A percentile compares a stretch with the other conserved stretches of the same genome.
phyloP scores from a whole-genome alignment of 2,329 filamentous ascomycete species.

The Stylonectria norvegica region DNA sequence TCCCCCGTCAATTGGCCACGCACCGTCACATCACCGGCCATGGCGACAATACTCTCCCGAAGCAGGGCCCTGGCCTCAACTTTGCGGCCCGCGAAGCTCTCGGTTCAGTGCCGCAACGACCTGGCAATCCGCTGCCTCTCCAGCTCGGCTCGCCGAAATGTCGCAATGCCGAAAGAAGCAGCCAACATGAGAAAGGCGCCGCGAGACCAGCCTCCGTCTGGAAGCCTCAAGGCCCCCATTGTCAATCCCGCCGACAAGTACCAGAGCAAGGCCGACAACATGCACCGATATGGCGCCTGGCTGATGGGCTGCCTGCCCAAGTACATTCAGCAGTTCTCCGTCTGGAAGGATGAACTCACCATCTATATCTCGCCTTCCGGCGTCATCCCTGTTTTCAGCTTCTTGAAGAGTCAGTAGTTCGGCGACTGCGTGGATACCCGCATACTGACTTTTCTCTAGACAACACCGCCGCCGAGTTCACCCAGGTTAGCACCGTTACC shows the following conservation, averaged over 20 bases:
- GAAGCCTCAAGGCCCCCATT: slow-evolving; percentile 70
- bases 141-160: slow-evolving; percentile 45
- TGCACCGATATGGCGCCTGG: slow-evolving; percentile 96
- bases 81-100: slow-evolving; percentile 50
- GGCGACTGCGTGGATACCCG: slow-evolving; percentile 2
- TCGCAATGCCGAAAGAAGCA: slow-evolving; percentile 57
- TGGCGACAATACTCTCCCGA: slow-evolving; percentile 60
- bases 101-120: slow-evolving; percentile 39
- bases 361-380: slow-evolving; percentile 88
- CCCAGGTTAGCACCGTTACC: slow-evolving; percentile 87
- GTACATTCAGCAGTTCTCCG: slow-evolving; percentile 98
- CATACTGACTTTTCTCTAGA: slow-evolving; percentile 45
- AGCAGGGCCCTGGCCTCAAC: slow-evolving; percentile 54
- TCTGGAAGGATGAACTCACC: slow-evolving; percentile 98
- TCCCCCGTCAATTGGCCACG: slow-evolving; percentile 44
- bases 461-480: slow-evolving; percentile 96
- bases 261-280: slow-evolving; percentile 75
- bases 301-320: slow-evolving; percentile 95
- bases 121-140: slow-evolving; percentile 49
- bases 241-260: slow-evolving; percentile 95
- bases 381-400: slow-evolving; percentile 86
- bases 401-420: slow-evolving; percentile 68
- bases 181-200: slow-evolving; percentile 66
- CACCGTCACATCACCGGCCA: slow-evolving; percentile 38
- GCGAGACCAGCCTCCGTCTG: slow-evolving; percentile 49